These are phyloP conservation scores for Mallotus japonicus DNA, from an alignment of 441 rosid species.

Conservation along the genomic window DNA sequence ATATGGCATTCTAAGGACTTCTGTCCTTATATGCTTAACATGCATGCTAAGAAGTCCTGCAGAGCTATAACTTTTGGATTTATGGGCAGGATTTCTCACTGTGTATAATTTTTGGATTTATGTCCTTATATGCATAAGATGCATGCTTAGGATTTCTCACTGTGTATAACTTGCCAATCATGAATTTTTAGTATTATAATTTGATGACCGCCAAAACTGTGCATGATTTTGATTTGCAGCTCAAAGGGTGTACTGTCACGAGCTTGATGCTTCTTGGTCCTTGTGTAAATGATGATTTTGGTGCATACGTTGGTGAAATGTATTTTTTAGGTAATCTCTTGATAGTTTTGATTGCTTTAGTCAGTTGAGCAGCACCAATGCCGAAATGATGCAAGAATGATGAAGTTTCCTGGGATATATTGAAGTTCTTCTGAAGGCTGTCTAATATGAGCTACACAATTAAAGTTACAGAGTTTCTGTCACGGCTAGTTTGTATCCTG, in stretches of 20 bases:
- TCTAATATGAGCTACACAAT: neutral
- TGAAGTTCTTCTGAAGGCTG: neutral
- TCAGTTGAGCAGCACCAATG: neutral
- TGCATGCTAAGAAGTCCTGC: neutral
- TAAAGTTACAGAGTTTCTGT: neutral
- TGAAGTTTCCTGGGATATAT: neutral
- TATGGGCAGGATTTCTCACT: neutral
- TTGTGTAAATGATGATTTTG: neutral
- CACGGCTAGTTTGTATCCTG: neutral
- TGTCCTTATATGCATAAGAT: too few relatives aligned
- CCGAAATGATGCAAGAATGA: neutral
- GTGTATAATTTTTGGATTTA: too few relatives aligned
- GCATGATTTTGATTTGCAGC: constrained; percentile 38
- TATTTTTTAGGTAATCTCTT: constrained; percentile 1
- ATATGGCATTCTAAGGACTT: neutral
- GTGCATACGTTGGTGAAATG: neutral
- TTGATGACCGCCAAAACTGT: neutral
- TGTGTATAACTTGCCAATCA: neutral
- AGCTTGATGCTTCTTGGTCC: constrained; percentile 34
- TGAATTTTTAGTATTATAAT: neutral
- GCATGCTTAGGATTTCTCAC: too few relatives aligned
- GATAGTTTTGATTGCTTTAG: neutral
- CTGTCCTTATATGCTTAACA: neutral
- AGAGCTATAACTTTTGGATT: neutral
- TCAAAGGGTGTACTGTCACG: constrained; percentile 84